Evolutionary conservation across 2,329 filamentous ascomycete genomes (phyloP), one percentile per base, ranked within the genome.

Genomic region (Fusarium multiceps): DNA sequence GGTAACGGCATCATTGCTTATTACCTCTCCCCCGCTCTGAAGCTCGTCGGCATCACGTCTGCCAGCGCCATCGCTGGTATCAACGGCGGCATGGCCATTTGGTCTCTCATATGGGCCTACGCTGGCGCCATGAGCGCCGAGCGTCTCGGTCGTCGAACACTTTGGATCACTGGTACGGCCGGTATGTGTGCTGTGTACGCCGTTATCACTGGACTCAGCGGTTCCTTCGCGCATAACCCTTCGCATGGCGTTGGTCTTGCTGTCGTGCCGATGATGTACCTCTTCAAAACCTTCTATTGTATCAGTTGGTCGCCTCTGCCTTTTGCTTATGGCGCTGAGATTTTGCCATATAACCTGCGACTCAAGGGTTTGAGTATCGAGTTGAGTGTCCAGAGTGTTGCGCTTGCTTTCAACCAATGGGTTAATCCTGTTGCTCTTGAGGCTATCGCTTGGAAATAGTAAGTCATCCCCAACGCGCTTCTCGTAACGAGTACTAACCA

Each of bases 1-100:
- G 89, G 89, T 37, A 91, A 90, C 72, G 88, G 86, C 12, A 79
- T 91, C 6, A 87, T 91, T 68, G 86, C 84, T 50, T 90, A 90
- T 76, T 91, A 91, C 74, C 86, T 88, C 60, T 86, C 87, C 47
- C 81, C 83, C 45, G 83, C 90, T 62, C 85, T 59, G 16, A 69
- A 72, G 3, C 53, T 62, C 1, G 66, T 72, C 3, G 68, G 68
- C 0, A 72, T 72, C 1, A 72, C 57, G 0, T 48, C 50, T 2
- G 41, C 70, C 0, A 60, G 46, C 13, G 54, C 64, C 0, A 69
- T 70, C 16, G 49, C 63, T 1, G 66, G 66, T 4, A 72, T 72
- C 10, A 72, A 72, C 18, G 70, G 69, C 3, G 69, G 69, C 6
- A 68, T 72, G 69, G 46, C 63, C 1, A 68, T 72, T 8, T 72